phyloP scores from a whole-genome alignment of 306 rosid genomes.

The Prunus persica region DNA sequence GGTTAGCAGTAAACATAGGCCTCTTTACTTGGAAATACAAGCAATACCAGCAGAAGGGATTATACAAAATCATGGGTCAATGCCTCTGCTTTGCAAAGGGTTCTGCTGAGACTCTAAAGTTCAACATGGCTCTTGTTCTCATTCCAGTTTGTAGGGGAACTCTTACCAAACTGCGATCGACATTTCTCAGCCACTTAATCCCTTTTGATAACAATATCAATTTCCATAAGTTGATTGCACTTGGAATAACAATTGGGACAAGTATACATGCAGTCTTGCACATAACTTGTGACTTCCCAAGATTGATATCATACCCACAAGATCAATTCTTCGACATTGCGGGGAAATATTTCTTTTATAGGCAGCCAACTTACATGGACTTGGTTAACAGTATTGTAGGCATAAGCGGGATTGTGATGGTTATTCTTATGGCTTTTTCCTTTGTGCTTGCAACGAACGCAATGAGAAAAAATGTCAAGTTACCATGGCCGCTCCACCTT shows the following conservation, averaged over 20 bases:
- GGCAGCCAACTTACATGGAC: constrained; percentile 48
- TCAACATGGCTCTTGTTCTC: constrained; percentile 89
- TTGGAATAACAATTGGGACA: constrained; percentile 55
- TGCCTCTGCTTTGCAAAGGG: constrained; percentile 90
- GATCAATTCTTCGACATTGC: constrained; percentile 38
- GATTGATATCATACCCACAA: constrained; percentile 40
- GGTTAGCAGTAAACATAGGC: constrained; percentile 51
- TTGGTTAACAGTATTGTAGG: constrained; percentile 48
- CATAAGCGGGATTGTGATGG: constrained; percentile 61
- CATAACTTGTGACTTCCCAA: constrained; percentile 75
- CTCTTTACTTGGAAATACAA: constrained; percentile 65
- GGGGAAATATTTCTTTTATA: constrained; percentile 45
- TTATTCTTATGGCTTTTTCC: constrained; percentile 59
- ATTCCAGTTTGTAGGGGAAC: constrained; percentile 81
- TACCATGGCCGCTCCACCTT: constrained; percentile 53
- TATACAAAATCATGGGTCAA: constrained; percentile 68
- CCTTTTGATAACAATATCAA: constrained; percentile 89
- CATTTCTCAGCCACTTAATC: constrained; percentile 54
- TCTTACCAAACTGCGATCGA: constrained; percentile 61
- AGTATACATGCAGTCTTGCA: constrained; percentile 50
- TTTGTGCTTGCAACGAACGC: constrained; percentile 75
- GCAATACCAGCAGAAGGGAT: constrained; percentile 43
- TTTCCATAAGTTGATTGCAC: constrained; percentile 71
- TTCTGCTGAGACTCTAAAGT: constrained; percentile 88
- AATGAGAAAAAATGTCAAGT: constrained; percentile 53